Base-by-base conservation (phyloP, 805 yeast species). In the Yamadazyma sp. region DNA sequence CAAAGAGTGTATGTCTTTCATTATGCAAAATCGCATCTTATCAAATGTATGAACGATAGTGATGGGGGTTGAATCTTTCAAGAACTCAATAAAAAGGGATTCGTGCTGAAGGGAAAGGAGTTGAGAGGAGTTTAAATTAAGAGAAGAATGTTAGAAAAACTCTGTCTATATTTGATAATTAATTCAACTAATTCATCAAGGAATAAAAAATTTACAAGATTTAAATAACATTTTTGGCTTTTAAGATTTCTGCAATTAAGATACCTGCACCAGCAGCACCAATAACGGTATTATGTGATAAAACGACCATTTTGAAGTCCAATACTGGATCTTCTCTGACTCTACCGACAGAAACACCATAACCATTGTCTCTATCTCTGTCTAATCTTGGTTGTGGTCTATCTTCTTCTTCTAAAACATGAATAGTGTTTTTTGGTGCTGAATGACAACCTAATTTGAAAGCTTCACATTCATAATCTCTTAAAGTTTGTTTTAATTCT, bases 211-310 rank as follows among this genome's bases (percentile, higher is more conserved):
- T 9, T 11, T 22, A 22, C 10, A 9, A 11, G 23, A 22, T 14
- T 37, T 74, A 88, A 44, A 91, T 73, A 47, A 86, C 62, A 42
- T 77, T 73, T 68, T 83, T 88, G 41, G 89, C 89, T 41, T 76
- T 63, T 51, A 93, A 73, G 36, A 88, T 72, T 70, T 93, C 98
- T 35, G 95, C 98, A 58, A 93, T 93, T 62, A 93, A 78, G 42
- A 93, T 74, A 62, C 98, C 98, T 7, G 97, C 84, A 59, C 98
- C 98, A 17, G 98, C 98, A 55, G 98, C 98, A 56, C 98, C 98
- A 48, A 93, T 86, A 52, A 93, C 76, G 36, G 98, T 93, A 74
- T 93, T 93, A 65, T 93, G 98, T 18, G 97, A 89, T 47, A 93
- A 70, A n/a, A 88, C 93, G 36, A 93, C 96, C 89, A 93, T 91